Evolutionary conservation across 2,329 filamentous ascomycete species (phyloP).

Genomic region (Penicillium digitatum): DNA sequence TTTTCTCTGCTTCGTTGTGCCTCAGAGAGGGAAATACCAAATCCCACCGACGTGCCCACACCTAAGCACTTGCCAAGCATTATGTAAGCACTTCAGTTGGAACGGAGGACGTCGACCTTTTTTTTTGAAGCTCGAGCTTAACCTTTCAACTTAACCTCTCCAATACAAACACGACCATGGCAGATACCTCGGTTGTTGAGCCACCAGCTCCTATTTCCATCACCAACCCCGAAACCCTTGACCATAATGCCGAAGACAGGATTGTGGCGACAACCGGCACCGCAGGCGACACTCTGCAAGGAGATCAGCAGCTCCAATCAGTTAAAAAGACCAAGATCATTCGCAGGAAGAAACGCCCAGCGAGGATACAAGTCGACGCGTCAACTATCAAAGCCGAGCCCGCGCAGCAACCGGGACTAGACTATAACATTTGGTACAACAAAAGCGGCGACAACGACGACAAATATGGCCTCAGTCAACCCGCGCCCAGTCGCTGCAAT

Average conservation of each 20-base stretch:
- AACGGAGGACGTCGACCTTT: not conserved
- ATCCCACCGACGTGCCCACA: constrained; percentile 4
- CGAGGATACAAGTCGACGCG: constrained; percentile 84
- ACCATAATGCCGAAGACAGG: constrained; percentile 17
- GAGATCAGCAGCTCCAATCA: constrained; percentile 21
- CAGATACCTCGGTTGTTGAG: constrained; percentile 25
- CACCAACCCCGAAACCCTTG: constrained; percentile 39
- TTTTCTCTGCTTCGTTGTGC: not conserved
- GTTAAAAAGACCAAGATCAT: constrained; percentile 78
- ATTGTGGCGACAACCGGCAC: constrained; percentile 14
- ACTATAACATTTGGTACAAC: constrained; percentile 99
- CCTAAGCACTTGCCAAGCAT: constrained; percentile 9
- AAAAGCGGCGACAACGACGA: constrained; percentile 98
- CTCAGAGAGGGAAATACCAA: constrained; percentile 3
- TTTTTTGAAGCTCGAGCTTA: constrained; percentile 9
- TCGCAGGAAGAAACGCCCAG: constrained; percentile 83
- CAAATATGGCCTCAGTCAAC: constrained; percentile 77
- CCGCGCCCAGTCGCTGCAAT: constrained; percentile 82
- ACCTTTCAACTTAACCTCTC: not conserved
- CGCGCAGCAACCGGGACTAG: constrained; percentile 86
- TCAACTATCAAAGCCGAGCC: constrained; percentile 77
- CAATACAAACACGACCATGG: constrained; percentile 22
- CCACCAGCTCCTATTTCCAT: constrained; percentile 49
- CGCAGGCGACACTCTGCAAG: constrained; percentile 32
- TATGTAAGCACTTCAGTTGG: constrained; percentile 3